Conservation (phyloP, 805 yeast species). For the Yueomyces sinensis region DNA sequence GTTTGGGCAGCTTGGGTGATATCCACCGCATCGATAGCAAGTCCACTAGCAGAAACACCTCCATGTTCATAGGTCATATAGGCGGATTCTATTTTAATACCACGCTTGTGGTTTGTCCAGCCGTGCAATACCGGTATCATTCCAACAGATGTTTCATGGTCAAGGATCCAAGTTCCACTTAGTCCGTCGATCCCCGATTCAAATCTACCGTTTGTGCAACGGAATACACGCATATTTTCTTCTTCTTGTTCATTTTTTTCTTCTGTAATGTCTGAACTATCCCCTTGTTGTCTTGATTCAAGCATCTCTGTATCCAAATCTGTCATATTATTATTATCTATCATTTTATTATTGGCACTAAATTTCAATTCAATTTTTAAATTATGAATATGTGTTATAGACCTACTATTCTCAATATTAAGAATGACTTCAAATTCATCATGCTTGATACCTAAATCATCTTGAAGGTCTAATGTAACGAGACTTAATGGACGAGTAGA, state of each 20-base stretch:
- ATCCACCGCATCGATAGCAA: slow-evolving; percentile 50
- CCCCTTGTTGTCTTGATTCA: background rate
- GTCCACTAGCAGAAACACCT: slow-evolving; percentile 67
- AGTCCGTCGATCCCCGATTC: slow-evolving; percentile 35
- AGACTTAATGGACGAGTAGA: slow-evolving; percentile 10
- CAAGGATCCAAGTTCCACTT: slow-evolving; percentile 45
- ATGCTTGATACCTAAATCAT: slow-evolving; percentile 23
- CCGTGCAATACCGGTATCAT: slow-evolving; percentile 50
- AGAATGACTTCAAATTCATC: slow-evolving; percentile 28
- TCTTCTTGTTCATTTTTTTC: slow-evolving; percentile 11
- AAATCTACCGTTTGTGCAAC: slow-evolving; percentile 72
- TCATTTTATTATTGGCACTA: background rate
- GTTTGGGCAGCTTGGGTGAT: slow-evolving; percentile 27
- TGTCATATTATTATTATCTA: background rate
- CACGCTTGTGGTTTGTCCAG: no score
- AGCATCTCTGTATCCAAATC: background rate
- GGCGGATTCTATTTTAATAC: slow-evolving; percentile 17
- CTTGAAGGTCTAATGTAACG: slow-evolving; percentile 19
- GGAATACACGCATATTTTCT: slow-evolving; percentile 36
- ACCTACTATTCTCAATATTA: slow-evolving; percentile 25
- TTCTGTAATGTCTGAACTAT: background rate
- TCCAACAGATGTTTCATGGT: slow-evolving; percentile 45
- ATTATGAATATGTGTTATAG: slow-evolving; percentile 35
- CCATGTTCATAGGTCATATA: slow-evolving; percentile 41
- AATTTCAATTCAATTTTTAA: slow-evolving; percentile 29